phyloP scores from a whole-genome alignment of 768 basidiomycete genomes.

The Macrolepiota dolichaula region DNA sequence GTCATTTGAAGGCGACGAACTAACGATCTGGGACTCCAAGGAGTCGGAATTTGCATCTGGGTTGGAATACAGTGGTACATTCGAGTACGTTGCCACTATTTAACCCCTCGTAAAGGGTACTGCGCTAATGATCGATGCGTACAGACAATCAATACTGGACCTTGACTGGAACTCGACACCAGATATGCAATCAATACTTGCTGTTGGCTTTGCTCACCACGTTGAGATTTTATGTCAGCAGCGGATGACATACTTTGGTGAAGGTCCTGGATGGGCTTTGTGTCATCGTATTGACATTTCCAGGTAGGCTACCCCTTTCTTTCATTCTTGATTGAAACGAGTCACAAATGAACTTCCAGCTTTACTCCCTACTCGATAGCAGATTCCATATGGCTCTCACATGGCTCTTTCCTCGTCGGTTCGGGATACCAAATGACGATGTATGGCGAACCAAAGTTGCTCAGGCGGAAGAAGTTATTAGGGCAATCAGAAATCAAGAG shows the following conservation, averaged over 20 bases:
- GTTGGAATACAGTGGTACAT: conserved; percentile 67
- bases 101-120: neutral
- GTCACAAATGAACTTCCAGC: conserved; percentile 32
- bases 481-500: no score
- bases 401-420: conserved; percentile 78
- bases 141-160: conserved; percentile 66
- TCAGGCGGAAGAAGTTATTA: conserved; percentile 1
- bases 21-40: conserved; percentile 96
- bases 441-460: conserved; percentile 48
- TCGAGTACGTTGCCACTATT: conserved; percentile 40
- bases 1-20: conserved; percentile 59
- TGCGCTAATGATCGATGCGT: neutral
- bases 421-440: conserved; percentile 83
- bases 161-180: conserved; percentile 94
- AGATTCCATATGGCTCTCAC: conserved; percentile 89
- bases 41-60: conserved; percentile 93
- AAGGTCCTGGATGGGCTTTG: conserved; percentile 74
- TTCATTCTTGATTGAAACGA: neutral
- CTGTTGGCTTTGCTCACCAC: conserved; percentile 78
- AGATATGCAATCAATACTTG: conserved; percentile 85
- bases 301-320: conserved; percentile 39
- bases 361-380: conserved; percentile 75
- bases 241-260: conserved; percentile 87
- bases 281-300: conserved; percentile 69
- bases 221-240: conserved; percentile 90